Evolutionary conservation across 2,329 filamentous ascomycete genomes (phyloP).

Genomic region (Fusarium udum): DNA sequence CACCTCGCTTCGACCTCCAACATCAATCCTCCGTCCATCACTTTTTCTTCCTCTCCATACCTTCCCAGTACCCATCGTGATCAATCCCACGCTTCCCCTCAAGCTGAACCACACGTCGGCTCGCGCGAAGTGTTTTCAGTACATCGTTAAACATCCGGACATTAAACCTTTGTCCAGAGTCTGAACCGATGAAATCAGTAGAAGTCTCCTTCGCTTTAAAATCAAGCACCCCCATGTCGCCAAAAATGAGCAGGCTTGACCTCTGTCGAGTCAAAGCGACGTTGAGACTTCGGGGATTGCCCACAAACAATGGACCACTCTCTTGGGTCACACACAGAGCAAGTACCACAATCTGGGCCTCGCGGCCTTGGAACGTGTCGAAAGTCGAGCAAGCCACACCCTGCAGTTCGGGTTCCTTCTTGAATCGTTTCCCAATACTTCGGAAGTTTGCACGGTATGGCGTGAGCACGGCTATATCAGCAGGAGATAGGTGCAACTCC

Average conservation of each 20-base stretch:
- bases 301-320: background rate
- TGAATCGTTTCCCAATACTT: background rate
- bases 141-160: background rate
- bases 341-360: background rate
- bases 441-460: background rate
- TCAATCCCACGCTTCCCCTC: background rate
- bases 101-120: background rate
- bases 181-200: rapidly evolving
- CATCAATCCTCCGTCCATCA: background rate
- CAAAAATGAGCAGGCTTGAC: conserved; percentile 5
- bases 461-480: background rate
- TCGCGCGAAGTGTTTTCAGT: background rate
- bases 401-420: rapidly evolving
- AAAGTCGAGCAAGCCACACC: background rate
- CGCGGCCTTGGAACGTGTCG: background rate
- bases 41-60: background rate
- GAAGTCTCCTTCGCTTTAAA: rapidly evolving
- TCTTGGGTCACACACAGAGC: background rate
- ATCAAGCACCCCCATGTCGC: background rate
- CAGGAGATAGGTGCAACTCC: background rate
- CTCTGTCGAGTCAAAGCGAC: conserved; percentile 1
- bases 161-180: background rate
- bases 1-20: background rate
- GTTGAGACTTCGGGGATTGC: background rate
- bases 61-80: background rate